Percentiles rank a stretch among this genome's conserved stretches.
Evolutionary conservation across 2,329 filamentous ascomycete species (phyloP).

Genomic region (Pyrenophora tritici-repentis): DNA sequence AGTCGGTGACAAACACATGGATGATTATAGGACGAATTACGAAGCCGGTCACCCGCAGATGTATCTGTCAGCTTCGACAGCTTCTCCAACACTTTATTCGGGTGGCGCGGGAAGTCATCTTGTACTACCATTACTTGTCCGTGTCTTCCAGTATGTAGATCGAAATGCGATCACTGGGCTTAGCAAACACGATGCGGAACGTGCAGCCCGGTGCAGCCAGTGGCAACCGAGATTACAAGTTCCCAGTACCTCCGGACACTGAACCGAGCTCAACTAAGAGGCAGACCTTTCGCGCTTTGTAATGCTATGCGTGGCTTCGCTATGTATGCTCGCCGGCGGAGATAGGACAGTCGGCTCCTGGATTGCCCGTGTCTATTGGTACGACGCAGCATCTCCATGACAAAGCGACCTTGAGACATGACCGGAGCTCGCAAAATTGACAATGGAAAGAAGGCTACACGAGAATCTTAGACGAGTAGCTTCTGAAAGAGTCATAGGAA

Average conservation of each 20-base stretch:
- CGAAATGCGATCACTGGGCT: conserved; percentile 17
- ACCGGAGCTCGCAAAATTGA: background rate
- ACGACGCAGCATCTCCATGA: conserved; percentile 1
- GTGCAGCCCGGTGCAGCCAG: conserved; percentile 17
- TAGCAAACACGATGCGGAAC: conserved; percentile 16
- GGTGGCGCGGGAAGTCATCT: conserved; percentile 19
- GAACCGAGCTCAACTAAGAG: background rate
- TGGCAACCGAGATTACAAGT: conserved; percentile 18
- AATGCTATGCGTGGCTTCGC: conserved; percentile 7
- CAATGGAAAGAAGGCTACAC: background rate
- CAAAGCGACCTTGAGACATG: background rate
- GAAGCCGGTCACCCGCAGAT: conserved; percentile 18
- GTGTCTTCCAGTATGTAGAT: conserved; percentile 8
- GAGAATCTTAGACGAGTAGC: too few relatives aligned
- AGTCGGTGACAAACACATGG: conserved; percentile 18
- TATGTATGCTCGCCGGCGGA: conserved; percentile 18
- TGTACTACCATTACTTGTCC: conserved; percentile 20
- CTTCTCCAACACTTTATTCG: conserved; percentile 16
- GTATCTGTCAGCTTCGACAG: conserved; percentile 19
- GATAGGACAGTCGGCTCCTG: conserved; percentile 18
- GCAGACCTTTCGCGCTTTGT: background rate
- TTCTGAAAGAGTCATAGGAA: too few relatives aligned
- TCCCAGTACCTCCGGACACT: conserved; percentile 20
- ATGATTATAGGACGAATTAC: background rate
- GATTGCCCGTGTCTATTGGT: background rate